Base-by-base conservation (phyloP, 1,284 basidiomycete genomes). In the Malassezia pachydermatis region DNA sequence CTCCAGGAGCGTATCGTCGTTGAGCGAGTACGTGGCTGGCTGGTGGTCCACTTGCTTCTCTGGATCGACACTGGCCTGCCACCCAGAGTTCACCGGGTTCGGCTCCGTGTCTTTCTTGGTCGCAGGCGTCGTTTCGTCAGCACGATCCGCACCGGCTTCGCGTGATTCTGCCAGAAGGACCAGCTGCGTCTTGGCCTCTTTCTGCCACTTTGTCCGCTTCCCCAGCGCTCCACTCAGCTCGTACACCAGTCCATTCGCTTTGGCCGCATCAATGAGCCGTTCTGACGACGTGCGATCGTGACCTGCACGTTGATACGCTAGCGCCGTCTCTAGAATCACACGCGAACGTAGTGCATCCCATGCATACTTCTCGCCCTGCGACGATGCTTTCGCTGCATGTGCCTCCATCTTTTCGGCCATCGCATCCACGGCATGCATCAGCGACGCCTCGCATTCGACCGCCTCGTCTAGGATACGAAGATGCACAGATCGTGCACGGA, bases 1-100 rank as follows among this genome's bases (percentile, higher is more conserved):
- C 73, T 99, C 94, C 35, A 99, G 79, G 9, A 99, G 77, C 0
- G 89, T 95, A 73, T 99, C 94, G 74, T 98, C 94, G 72, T 98
- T 94, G 45, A 98, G 78, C 2, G 78, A 75, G 24, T 94, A 75
- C 1, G 83, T 84, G 67, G 88, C 81, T 10, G 92, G 94, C 40
- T 72, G 55, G 58, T 73, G 65, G 8, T 63, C 54, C 20, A 62
- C 55, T 40, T 61, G 58, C 28, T 58, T 57, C 11, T 38, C 50
- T 10, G 57, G 50, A 38, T 61, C 60, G 16, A 59, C 57, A 3
- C 62, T 53, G 14, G 58, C 38, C 11, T 58, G 54, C 52, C 59
- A 67, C 19, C 42, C 42, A 14, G 32, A 27, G 23, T 34, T 27
- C 23, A 28, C 34, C 22, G 42, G 33, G 20, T 27, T n/a, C 34